These are phyloP conservation scores for Debaryomyces singareniensis DNA, from an alignment of 1,139 yeast genomes.

Conservation along the genomic window DNA sequence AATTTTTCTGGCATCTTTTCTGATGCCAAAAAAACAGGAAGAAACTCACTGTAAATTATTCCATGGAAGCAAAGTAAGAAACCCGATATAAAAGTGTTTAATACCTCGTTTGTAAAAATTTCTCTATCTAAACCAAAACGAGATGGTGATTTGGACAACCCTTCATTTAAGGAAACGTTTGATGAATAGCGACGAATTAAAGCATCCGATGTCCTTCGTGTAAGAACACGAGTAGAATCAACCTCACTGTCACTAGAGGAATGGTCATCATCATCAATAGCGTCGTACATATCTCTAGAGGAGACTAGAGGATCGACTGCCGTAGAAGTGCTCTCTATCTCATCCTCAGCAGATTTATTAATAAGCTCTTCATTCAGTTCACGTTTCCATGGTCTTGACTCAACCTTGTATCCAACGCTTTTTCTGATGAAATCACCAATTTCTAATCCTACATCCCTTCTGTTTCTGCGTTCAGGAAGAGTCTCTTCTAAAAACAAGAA, in stretches of 20 bases:
- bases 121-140: conserved; percentile 8
- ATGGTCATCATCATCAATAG: conserved; percentile 8
- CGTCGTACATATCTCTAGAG: conserved; percentile 2
- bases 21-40: conserved; percentile 57
- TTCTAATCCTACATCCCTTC: conserved; percentile 46
- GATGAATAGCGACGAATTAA: conserved; percentile 37
- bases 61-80: conserved; percentile 43
- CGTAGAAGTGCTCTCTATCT: background rate
- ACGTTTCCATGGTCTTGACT: conserved; percentile 28
- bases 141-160: conserved; percentile 4
- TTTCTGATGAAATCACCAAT: conserved; percentile 42
- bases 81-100: conserved; percentile 35
- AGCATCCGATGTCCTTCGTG: conserved; percentile 33
- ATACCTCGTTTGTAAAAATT: conserved; percentile 29
- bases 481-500: conserved; percentile 59
- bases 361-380: background rate
- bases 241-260: conserved; percentile 15
- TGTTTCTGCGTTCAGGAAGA: conserved; percentile 34
- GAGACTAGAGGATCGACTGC: background rate
- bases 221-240: conserved; percentile 9
- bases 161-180: conserved; percentile 7
- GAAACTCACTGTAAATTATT: conserved; percentile 52
- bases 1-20: conserved; percentile 26
- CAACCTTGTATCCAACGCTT: conserved; percentile 24
- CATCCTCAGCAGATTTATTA: background rate